Conservation (phyloP, 768 basidiomycete species). For the Agaricus sinodeliciosus region DNA sequence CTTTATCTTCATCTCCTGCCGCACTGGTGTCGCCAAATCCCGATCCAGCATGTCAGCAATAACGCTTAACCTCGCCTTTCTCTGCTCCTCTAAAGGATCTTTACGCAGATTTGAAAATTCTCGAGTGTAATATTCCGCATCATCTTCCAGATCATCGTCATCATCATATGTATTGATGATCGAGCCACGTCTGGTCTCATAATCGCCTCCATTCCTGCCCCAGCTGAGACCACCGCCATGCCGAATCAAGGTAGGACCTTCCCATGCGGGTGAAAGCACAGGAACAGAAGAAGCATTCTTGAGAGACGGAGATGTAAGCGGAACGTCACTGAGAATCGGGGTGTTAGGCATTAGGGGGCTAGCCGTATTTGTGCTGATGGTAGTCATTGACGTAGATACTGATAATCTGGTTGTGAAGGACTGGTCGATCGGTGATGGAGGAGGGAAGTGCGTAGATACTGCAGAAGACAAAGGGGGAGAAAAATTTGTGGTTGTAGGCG, state of each 20-base stretch:
- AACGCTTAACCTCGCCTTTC: conserved; percentile 1
- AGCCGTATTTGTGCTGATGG: conserved; percentile 2
- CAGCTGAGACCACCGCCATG: conserved; percentile 1
- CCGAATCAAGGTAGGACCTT: background rate
- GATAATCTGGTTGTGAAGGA: background rate
- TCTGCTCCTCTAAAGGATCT: background rate
- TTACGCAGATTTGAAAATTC: background rate
- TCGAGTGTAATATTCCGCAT: background rate
- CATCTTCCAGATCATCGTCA: conserved; percentile 4
- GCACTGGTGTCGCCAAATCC: background rate
- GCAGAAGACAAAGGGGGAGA: background rate
- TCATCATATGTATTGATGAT: background rate
- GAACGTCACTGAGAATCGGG: background rate
- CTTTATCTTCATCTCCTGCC: background rate
- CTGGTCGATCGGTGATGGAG: background rate
- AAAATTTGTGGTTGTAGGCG: background rate
- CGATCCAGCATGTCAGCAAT: conserved; percentile 9
- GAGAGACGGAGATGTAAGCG: background rate
- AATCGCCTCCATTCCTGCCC: background rate
- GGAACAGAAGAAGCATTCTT: conserved; percentile 7
- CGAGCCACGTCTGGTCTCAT: background rate
- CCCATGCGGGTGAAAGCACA: background rate
- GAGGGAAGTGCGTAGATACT: no score
- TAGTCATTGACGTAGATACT: conserved; percentile 5
- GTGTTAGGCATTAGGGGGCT: conserved; percentile 6